phyloP scores from a whole-genome alignment of 352 stramenopile species.

The Globisporangium nodosum region DNA sequence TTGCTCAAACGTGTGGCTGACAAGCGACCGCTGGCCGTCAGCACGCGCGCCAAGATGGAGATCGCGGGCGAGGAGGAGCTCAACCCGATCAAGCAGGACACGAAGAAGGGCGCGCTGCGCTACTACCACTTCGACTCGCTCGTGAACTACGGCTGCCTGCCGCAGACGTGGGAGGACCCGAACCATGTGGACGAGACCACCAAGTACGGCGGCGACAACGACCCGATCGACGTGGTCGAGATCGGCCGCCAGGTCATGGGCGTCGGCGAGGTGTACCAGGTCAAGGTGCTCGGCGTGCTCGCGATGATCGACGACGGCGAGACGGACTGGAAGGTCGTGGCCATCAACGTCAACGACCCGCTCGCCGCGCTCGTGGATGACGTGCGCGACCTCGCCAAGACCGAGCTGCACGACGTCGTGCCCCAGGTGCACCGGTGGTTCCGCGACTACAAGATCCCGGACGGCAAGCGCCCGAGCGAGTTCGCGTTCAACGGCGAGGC shows the following conservation, averaged over 20 bases:
- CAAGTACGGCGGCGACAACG: conserved; percentile 93
- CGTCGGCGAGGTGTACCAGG: conserved; percentile 92
- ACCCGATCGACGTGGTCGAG: conserved; percentile 99
- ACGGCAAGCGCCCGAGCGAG: conserved; percentile 98
- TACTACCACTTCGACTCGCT: conserved; percentile 84
- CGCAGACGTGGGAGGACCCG: conserved; percentile 99
- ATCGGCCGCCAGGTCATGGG: conserved; percentile 90
- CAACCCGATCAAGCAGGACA: conserved; percentile 97
- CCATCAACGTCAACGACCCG: conserved; percentile 94
- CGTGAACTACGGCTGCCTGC: conserved; percentile 98
- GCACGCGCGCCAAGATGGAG: conserved; percentile 90
- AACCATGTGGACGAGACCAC: conserved; percentile 92
- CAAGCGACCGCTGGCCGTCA: conserved; percentile 1
- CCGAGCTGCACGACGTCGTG: conserved; percentile 67
- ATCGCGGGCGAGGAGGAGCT: conserved; percentile 86
- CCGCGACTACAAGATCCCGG: conserved; percentile 99
- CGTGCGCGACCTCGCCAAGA: conserved; percentile 80
- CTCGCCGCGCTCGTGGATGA: conserved; percentile 94
- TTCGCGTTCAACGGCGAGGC: conserved; percentile 98
- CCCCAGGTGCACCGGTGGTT: conserved; percentile 92
- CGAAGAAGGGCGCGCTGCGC: conserved; percentile 96
- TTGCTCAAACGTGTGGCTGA: background rate
- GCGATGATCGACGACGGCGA: conserved; percentile 99
- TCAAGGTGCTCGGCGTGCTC: conserved; percentile 97
- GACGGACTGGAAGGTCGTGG: conserved; percentile 99